Evolutionary conservation across 2,329 filamentous ascomycete genomes (phyloP), one percentile per base, ranked within the genome.

Genomic region (Clarireedia sp.): DNA sequence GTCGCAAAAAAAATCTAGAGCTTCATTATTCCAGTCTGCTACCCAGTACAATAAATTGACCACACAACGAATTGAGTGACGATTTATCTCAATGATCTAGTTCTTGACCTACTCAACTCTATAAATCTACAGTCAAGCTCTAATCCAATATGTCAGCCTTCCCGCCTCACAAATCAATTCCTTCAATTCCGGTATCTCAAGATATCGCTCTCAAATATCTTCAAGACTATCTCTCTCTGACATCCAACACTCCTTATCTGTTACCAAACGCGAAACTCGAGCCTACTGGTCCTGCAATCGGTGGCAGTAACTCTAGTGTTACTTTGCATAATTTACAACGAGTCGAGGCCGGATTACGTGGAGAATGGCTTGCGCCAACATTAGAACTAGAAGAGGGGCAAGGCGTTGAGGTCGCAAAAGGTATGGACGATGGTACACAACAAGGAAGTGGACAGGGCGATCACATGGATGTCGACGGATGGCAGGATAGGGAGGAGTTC

Each of bases 321-420:
- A 70, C 74, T 14, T 69, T 82, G 51, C 75, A 79, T 64, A 77
- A 80, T 62, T 65, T 82, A 46, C 70, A 74, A 38, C 72, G 79
- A 48, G 74, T 82, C 8, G 75, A 77, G 59, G 73, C 74, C 5
- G 78, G 78, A 0, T 60, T 82, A 57, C 65, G 70, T 19, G 79
- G 79, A 21, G 78, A 81, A 66, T 72, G 71, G 59, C 64, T 80
- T 24, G 74, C 65, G 54, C 66, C 72, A 8, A 69, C 65, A 33
- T 65, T 74, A 9, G 74, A 76, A 58, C 58, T 69, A 6, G 70
- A 69, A 19, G 64, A 65, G 23, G 56, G 40, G 14, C 53, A 64
- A 5, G 46, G 44, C 14, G 60, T 59, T 2, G 41, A 47, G 2
- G 57, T 59, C n/a, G 68, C 66, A 7, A 57, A 63, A 12, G 67